phyloP scores from a whole-genome alignment of 768 basidiomycete species.

The Boletus subcaerulescens region DNA sequence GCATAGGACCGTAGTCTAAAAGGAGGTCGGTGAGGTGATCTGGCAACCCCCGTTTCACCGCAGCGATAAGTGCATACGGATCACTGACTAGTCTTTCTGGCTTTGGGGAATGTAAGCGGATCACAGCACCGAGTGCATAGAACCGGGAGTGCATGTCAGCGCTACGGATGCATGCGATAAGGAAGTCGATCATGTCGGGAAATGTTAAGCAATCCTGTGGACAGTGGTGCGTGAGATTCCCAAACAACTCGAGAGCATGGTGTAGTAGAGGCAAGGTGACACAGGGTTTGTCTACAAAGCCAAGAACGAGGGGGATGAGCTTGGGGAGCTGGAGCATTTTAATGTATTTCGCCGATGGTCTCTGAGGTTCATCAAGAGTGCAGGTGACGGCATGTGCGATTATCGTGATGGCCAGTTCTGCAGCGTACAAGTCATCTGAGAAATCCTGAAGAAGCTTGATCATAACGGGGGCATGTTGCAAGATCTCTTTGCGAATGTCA shows the following conservation, averaged over 20 bases:
- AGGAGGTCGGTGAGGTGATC: conserved; percentile 43
- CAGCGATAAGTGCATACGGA: conserved; percentile 45
- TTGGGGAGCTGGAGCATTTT: conserved; percentile 40
- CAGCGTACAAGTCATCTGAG: conserved; percentile 45
- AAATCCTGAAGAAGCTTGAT: conserved; percentile 46
- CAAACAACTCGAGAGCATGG: conserved; percentile 49
- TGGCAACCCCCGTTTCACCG: conserved; percentile 44
- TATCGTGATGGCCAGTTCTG: conserved; percentile 47
- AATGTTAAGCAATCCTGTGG: conserved; percentile 41
- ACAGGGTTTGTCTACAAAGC: conserved; percentile 40
- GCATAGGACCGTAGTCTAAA: conserved; percentile 44
- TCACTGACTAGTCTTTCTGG: conserved; percentile 42
- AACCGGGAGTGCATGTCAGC: conserved; percentile 52
- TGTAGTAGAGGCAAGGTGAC: conserved; percentile 41
- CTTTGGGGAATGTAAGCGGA: conserved; percentile 47
- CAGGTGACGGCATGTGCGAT: conserved; percentile 49
- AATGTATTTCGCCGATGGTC: conserved; percentile 32
- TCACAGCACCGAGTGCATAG: conserved; percentile 48
- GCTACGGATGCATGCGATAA: conserved; percentile 55
- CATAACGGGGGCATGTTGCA: conserved; percentile 36
- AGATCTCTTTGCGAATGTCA: conserved; percentile 48
- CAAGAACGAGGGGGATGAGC: conserved; percentile 42
- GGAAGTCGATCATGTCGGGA: conserved; percentile 42
- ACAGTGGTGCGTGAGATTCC: conserved; percentile 41
- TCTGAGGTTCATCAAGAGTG: conserved; percentile 38